Evolutionary conservation across 2,329 filamentous ascomycete species (phyloP).

Genomic region (Monosporascus sp.): DNA sequence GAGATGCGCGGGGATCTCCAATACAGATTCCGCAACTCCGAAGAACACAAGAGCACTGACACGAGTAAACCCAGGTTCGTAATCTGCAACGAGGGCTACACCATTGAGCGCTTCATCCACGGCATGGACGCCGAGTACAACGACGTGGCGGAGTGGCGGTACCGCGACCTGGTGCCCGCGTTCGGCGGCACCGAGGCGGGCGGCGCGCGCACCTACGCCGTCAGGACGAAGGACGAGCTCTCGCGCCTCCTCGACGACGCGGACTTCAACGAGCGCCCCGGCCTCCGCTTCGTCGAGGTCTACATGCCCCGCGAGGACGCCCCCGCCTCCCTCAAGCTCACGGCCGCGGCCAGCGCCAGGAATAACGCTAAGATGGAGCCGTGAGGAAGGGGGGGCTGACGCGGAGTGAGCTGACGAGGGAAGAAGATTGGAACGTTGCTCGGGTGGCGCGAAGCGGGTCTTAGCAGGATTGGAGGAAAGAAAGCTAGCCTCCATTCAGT

Average conservation of each 20-base stretch:
- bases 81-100: conserved; percentile 84
- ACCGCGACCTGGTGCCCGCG: conserved; percentile 59
- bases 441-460: too few relatives aligned
- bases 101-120: conserved; percentile 85
- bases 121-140: conserved; percentile 77
- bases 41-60: conserved; percentile 12
- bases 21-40: too few relatives aligned
- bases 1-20: too few relatives aligned
- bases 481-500: too few relatives aligned
- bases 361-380: conserved; percentile 46
- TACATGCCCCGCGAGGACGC: conserved; percentile 78
- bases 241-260: conserved; percentile 59
- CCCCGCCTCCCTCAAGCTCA: conserved; percentile 62
- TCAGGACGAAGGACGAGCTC: conserved; percentile 66
- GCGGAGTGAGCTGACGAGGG: too few relatives aligned
- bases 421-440: too few relatives aligned
- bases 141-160: conserved; percentile 71
- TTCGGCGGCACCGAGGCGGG: conserved; percentile 57
- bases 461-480: too few relatives aligned
- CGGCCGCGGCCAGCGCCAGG: conserved; percentile 65
- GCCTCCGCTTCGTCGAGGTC: conserved; percentile 70
- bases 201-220: conserved; percentile 54
- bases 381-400: too few relatives aligned
- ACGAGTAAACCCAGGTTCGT: conserved; percentile 53
- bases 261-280: conserved; percentile 53